Evolutionary conservation across 106 monocot species (phyloP).

Genomic region (Agapanthus africanus): DNA sequence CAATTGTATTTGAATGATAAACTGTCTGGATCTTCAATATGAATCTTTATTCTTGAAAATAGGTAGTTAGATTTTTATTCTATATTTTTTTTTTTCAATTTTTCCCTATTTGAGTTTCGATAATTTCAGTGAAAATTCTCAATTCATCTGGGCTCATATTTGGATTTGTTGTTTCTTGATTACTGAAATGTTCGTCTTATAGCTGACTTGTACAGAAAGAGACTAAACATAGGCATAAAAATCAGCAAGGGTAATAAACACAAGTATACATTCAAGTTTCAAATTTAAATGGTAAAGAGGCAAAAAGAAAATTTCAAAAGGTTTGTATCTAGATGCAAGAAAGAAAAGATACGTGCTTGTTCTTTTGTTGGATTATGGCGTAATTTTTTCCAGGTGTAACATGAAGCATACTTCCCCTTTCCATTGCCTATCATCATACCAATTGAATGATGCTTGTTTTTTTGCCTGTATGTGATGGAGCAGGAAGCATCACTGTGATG

Average conservation of each 20-base stretch:
- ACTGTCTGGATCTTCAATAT: too few relatives aligned
- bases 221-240: background rate
- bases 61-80: background rate
- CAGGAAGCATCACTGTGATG: background rate
- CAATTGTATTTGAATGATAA: slow-evolving; percentile 1
- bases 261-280: too few relatives aligned
- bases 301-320: too few relatives aligned
- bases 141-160: background rate
- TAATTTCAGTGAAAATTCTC: too few relatives aligned
- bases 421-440: background rate
- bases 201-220: too few relatives aligned
- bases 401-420: background rate
- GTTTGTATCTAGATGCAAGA: background rate
- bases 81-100: background rate
- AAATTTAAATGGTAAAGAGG: too few relatives aligned
- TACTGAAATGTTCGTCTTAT: too few relatives aligned
- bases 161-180: background rate
- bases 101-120: background rate
- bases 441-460: slow-evolving; percentile 2
- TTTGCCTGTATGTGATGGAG: background rate
- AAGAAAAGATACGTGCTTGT: background rate
- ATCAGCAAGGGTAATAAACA: background rate
- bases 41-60: too few relatives aligned
- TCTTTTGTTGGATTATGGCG: too few relatives aligned
- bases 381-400: too few relatives aligned